Evolutionary conservation across 2,329 filamentous ascomycete genomes (phyloP).

Genomic region (Pseudocercospora pini-densiflorae): DNA sequence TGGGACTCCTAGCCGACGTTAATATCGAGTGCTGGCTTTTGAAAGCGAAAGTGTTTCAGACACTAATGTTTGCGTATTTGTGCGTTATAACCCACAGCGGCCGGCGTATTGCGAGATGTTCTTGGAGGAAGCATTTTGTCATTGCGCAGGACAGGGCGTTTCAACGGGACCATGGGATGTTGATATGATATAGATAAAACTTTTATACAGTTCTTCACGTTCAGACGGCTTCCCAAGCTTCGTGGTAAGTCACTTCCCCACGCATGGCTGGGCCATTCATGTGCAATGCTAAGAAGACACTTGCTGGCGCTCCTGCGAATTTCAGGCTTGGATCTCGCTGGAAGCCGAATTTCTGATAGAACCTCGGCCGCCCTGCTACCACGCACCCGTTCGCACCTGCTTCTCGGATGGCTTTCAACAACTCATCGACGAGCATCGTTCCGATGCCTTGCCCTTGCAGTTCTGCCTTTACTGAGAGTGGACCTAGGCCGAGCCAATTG

Average conservation of each 20-base stretch:
- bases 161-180: neutral
- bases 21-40: neutral
- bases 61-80: neutral
- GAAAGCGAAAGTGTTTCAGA: neutral
- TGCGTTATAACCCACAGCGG: neutral
- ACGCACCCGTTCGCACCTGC: slow-evolving; percentile 10
- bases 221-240: slow-evolving; percentile 8
- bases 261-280: neutral
- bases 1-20: neutral
- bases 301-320: slow-evolving; percentile 15
- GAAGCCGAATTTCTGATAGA: slow-evolving; percentile 17
- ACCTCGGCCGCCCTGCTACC: slow-evolving; percentile 12
- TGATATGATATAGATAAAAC: neutral
- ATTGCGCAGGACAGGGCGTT: neutral
- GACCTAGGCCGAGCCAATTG: slow-evolving; percentile 12
- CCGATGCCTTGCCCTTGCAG: slow-evolving; percentile 15
- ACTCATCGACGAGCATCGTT: neutral
- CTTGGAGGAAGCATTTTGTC: neutral
- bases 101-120: neutral
- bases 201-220: neutral
- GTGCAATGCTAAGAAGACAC: slow-evolving; percentile 1
- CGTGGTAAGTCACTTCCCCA: slow-evolving; percentile 15
- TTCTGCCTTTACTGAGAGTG: slow-evolving; percentile 6
- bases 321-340: neutral
- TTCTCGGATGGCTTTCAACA: neutral